These are phyloP conservation scores for Diplodia sapinea DNA, from an alignment of 2,329 filamentous ascomycete genomes.

Conservation along the genomic window DNA sequence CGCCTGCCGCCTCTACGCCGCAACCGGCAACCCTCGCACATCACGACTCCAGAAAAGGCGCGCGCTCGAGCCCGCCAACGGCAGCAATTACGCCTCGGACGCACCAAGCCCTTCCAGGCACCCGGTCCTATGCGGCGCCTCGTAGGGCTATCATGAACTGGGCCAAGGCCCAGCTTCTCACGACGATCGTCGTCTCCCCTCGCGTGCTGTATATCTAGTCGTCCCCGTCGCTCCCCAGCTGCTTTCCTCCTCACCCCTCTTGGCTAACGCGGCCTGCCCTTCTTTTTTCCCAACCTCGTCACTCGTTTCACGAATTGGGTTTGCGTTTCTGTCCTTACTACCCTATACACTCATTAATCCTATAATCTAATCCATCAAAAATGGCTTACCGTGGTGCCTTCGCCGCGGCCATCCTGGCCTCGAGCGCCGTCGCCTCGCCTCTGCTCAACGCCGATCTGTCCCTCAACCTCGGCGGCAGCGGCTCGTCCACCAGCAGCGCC, in stretches of 20 bases:
- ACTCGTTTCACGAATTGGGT: conserved; percentile 31
- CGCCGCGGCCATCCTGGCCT: conserved; percentile 27
- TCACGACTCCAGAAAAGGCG: background rate
- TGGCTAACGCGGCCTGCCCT: conserved; percentile 17
- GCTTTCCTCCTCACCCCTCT: conserved; percentile 29
- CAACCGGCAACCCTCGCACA: background rate
- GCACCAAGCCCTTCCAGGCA: conserved; percentile 12
- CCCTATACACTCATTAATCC: conserved; percentile 17
- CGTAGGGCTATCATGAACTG: conserved; percentile 9
- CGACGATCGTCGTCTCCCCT: conserved; percentile 3
- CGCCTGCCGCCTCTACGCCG: conserved; percentile 1
- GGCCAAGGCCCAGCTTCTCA: background rate
- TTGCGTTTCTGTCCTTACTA: conserved; percentile 13
- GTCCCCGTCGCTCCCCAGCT: background rate
- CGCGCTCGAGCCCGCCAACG: background rate
- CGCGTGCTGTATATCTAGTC: conserved; percentile 19
- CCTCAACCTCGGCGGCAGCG: conserved; percentile 6
- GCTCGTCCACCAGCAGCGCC: conserved; percentile 14
- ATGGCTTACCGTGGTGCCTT: conserved; percentile 28
- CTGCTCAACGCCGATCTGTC: conserved; percentile 23
- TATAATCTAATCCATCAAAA: conserved; percentile 17
- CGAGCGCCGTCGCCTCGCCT: conserved; percentile 11
- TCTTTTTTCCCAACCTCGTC: conserved; percentile 28
- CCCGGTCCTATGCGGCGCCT: background rate
- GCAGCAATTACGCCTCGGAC: background rate